Evolutionary conservation across 2,329 filamentous ascomycete species (phyloP).

Genomic region (Apiospora phragmitis): DNA sequence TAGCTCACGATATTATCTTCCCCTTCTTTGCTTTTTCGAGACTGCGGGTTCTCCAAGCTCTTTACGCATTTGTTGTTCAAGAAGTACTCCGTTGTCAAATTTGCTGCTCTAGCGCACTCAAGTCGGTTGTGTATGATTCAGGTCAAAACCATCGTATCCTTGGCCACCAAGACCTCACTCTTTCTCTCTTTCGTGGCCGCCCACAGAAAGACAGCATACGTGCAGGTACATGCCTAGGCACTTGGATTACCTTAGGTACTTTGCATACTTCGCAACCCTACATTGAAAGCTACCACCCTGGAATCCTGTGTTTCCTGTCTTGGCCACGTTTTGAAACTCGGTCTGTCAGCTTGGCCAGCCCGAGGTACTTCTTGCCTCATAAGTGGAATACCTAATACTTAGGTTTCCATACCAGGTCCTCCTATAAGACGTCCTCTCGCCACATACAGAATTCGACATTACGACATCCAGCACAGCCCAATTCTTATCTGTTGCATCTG

Average conservation of each 20-base stretch:
- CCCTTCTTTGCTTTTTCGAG: neutral
- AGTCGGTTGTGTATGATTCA: neutral
- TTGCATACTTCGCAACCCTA: neutral
- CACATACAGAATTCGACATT: neutral
- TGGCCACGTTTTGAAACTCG: conserved; percentile 9
- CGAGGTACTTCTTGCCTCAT: neutral
- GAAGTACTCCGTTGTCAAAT: neutral
- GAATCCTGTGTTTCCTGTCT: neutral
- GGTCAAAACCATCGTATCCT: neutral
- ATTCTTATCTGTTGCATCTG: neutral
- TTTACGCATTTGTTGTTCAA: neutral
- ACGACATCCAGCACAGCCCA: neutral
- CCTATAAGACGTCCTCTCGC: neutral
- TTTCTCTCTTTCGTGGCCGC: neutral
- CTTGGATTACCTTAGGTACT: neutral
- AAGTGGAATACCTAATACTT: neutral
- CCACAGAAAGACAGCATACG: neutral
- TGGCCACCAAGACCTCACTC: neutral
- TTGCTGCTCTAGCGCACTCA: neutral
- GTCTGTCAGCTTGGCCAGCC: neutral
- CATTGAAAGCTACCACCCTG: neutral
- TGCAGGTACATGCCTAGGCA: neutral
- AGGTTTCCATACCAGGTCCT: neutral
- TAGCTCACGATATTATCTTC: neutral
- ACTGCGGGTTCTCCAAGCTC: neutral